phyloP scores from a whole-genome alignment of 495 filamentous ascomycete genomes.

The Hypoxylon crocopeplum region DNA sequence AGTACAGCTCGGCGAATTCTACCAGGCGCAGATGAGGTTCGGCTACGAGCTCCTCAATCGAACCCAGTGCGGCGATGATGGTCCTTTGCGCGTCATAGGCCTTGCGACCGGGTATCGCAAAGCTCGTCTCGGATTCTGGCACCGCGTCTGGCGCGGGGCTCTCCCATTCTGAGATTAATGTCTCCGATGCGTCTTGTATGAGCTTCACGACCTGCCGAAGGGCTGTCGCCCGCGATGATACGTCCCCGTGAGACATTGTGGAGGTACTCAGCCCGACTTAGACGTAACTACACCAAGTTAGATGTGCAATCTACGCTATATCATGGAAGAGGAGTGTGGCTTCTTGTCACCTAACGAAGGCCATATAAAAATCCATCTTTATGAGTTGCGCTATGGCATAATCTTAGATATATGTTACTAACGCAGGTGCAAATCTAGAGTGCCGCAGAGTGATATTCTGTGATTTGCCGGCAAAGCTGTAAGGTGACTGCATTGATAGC shows the following conservation, averaged over 20 bases:
- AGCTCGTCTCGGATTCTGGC: constrained; percentile 25
- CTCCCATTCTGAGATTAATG: constrained; percentile 32
- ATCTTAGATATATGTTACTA: neutral
- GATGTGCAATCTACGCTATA: too few relatives aligned
- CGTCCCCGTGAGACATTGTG: constrained; percentile 24
- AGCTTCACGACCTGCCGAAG: constrained; percentile 34
- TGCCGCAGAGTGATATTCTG: neutral
- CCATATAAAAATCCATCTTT: too few relatives aligned
- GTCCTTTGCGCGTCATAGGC: constrained; percentile 42
- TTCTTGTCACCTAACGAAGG: too few relatives aligned
- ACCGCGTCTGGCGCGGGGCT: constrained; percentile 27
- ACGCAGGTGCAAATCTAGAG: neutral
- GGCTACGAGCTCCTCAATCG: constrained; percentile 39
- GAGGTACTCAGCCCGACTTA: neutral
- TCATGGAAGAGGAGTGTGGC: too few relatives aligned
- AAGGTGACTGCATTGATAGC: neutral
- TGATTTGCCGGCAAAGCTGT: constrained; percentile 27
- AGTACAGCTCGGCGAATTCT: constrained; percentile 42
- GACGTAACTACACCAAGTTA: neutral
- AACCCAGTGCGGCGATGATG: constrained; percentile 37
- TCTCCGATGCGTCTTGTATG: constrained; percentile 29
- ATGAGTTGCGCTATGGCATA: neutral
- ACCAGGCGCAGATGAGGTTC: constrained; percentile 40
- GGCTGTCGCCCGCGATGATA: constrained; percentile 28
- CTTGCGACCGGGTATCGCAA: constrained; percentile 27